A percentile compares a stretch with the other conserved stretches of the same genome.
phyloP scores from a whole-genome alignment of 2,329 filamentous ascomycete genomes.

The Diaporthe australafricana region DNA sequence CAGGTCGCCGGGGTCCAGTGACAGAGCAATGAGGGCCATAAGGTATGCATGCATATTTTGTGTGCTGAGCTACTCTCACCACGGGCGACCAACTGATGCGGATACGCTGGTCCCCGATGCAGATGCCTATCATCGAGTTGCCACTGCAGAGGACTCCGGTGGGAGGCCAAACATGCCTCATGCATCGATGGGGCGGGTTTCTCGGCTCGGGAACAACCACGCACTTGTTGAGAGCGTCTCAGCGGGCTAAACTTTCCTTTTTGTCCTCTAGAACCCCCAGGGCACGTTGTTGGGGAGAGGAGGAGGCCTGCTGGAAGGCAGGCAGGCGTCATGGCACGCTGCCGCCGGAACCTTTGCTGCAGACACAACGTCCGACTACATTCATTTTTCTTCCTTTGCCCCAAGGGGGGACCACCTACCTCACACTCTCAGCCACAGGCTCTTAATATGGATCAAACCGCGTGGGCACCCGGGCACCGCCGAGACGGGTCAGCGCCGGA shows the following conservation, averaged over 20 bases:
- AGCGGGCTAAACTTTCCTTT: neutral
- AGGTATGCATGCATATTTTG: neutral
- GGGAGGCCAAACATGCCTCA: neutral
- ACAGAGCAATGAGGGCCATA: neutral
- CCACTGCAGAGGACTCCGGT: conserved; percentile 5
- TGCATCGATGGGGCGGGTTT: neutral
- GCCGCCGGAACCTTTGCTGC: neutral
- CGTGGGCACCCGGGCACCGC: neutral
- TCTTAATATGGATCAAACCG: conserved; percentile 7
- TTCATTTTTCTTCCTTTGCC: neutral
- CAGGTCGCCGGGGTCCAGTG: neutral
- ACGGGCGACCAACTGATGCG: neutral
- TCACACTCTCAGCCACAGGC: neutral
- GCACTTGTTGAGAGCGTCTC: neutral
- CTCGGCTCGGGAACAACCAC: neutral
- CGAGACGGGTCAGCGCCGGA: neutral
- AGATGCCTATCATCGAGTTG: neutral
- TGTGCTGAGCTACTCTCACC: conserved; percentile 1
- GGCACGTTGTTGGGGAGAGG: neutral
- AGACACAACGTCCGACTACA: neutral
- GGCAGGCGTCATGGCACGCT: neutral
- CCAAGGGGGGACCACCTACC: neutral
- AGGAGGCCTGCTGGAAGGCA: neutral
- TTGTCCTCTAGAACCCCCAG: too few relatives aligned
- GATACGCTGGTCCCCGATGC: neutral